Base-by-base conservation (phyloP, 495 filamentous ascomycete genomes). In the Penicillium canariense region DNA sequence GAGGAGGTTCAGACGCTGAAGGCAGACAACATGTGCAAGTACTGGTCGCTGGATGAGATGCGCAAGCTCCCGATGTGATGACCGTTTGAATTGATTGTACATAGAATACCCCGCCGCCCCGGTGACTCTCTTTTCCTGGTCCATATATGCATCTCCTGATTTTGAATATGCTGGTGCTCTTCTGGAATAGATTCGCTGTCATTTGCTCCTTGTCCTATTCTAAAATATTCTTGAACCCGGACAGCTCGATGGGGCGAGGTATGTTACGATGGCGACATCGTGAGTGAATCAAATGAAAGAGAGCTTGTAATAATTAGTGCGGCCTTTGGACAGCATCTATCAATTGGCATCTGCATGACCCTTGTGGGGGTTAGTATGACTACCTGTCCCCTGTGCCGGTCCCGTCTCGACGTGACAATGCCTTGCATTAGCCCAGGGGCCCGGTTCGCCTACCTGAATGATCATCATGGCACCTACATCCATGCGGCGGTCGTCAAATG, bases 11-110 rank as follows among this genome's bases (percentile, higher is more conserved):
- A 75, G 59, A 80, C 83, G 26, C 67, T 93, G 3, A 79, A 81
- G 4, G 87, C 90, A 39, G 89, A 94, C 64, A 93, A 91, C 67
- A 96, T 97, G 92, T 77, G 90, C 62, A 83, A 79, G 61, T 90
- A 87, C 68, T 97, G 90, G 89, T 86, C 77, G 0, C 25, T 83
- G 35, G 82, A 87, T 50, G 92, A 96, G 76, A 86, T 97, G 72
- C 77, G 71, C 64, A 60, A 72, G 35, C 78, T 96, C 68, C 86
- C 85, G 2, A 88, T 91, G 70, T 91, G 51, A 67, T 58, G 8
- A 8, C 39, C 4, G 18, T 31, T 12, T 42, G 8, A 9, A 17
- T 25, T 51, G 23, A 22, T 22, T 18, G 3, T 22, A 20, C 30
- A 46, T 31, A 31, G 22, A 51, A 40, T 51, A 28, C n/a, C n/a